Conservation (phyloP, 805 yeast genomes). For the Nakazawaea anatomiae region DNA sequence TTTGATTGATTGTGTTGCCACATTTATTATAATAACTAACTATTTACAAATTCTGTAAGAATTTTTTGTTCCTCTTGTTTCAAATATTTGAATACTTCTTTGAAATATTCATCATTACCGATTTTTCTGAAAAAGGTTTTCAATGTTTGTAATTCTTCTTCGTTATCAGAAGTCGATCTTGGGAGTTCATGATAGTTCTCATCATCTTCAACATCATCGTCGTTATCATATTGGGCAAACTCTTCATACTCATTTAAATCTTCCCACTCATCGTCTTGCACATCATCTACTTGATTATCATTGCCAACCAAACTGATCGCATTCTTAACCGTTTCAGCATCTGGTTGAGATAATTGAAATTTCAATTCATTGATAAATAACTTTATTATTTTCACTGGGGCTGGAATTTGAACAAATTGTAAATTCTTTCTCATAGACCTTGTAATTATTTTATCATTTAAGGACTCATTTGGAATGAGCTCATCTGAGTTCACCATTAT, state of each 20-base stretch:
- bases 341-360: slow-evolving; percentile 53
- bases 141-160: slow-evolving; percentile 5
- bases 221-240: slow-evolving; percentile 49
- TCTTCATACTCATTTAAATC: slow-evolving; percentile 69
- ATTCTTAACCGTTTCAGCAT: slow-evolving; percentile 23
- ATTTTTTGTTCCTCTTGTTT: slow-evolving; percentile 48
- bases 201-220: slow-evolving; percentile 33
- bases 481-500: slow-evolving; percentile 75
- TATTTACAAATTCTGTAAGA: slow-evolving; percentile 35
- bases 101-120: slow-evolving; percentile 36
- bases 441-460: slow-evolving; percentile 54
- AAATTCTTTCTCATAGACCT: slow-evolving; percentile 73
- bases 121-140: slow-evolving; percentile 4
- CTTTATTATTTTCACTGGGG: slow-evolving; percentile 66
- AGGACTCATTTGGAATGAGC: slow-evolving; percentile 38
- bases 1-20: too few species aligned
- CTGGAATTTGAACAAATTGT: slow-evolving; percentile 60
- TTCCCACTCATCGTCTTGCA: slow-evolving; percentile 64
- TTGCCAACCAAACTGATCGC: slow-evolving; percentile 8
- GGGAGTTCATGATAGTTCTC: neutral
- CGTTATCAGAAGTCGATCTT: slow-evolving; percentile 10
- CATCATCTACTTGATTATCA: slow-evolving; percentile 34
- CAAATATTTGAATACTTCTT: slow-evolving; percentile 40
- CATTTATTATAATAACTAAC: slow-evolving; percentile 31
- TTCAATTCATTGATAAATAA: slow-evolving; percentile 63